phyloP scores from a whole-genome alignment of 805 yeast species.

The Cyberlindnera galapagoensis region DNA sequence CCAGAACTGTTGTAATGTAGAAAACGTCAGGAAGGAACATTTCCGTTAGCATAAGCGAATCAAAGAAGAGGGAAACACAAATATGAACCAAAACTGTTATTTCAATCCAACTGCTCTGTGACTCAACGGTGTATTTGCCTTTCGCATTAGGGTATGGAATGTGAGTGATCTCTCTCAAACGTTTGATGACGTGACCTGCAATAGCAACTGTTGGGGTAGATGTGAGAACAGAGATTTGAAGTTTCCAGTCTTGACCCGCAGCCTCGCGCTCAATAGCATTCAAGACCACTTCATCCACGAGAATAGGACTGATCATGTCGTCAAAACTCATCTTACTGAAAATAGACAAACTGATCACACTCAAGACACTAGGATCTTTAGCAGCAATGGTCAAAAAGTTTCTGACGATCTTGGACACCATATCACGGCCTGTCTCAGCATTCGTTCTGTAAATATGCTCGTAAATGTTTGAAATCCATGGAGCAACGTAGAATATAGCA shows the following conservation, averaged over 20 bases:
- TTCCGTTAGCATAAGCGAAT: constrained; percentile 54
- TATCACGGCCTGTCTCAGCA: constrained; percentile 53
- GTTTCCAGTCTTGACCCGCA: constrained; percentile 65
- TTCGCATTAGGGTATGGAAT: constrained; percentile 38
- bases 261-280: constrained; percentile 72
- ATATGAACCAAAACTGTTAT: constrained; percentile 60
- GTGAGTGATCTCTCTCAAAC: constrained; percentile 49
- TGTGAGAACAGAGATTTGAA: constrained; percentile 54
- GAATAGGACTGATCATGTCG: constrained; percentile 45
- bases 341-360: constrained; percentile 49
- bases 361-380: constrained; percentile 38
- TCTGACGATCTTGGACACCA: constrained; percentile 54
- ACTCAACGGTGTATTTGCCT: constrained; percentile 38
- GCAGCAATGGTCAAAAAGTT: constrained; percentile 55
- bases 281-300: constrained; percentile 69
- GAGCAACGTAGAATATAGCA: constrained; percentile 43
- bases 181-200: constrained; percentile 55
- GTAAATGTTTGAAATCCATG: constrained; percentile 71
- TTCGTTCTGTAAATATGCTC: constrained; percentile 47
- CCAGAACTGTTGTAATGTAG: constrained; percentile 54
- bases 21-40: constrained; percentile 67
- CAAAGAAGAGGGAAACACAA: constrained; percentile 62
- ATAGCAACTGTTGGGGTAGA: constrained; percentile 66
- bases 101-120: constrained; percentile 62
- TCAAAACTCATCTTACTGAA: constrained; percentile 67